These are phyloP conservation scores for Geum urbanum DNA, from an alignment of 306 rosid species.

Conservation along the genomic window DNA sequence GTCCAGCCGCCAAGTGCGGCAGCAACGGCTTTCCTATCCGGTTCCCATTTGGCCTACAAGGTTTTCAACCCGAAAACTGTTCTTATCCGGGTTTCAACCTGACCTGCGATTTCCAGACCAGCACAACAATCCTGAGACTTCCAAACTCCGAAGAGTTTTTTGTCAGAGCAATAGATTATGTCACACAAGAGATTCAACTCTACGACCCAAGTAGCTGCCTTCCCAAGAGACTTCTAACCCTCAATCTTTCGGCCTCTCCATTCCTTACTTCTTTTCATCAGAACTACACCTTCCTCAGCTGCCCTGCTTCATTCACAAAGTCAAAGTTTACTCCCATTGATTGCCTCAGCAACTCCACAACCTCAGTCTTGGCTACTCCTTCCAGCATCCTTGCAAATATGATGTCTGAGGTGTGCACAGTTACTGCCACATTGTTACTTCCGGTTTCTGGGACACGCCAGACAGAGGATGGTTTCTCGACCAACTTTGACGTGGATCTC, in stretches of 20 bases:
- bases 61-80: constrained; percentile 32
- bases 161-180: constrained; percentile 46
- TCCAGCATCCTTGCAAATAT: constrained; percentile 31
- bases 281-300: constrained; percentile 54
- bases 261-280: constrained; percentile 25
- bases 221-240: constrained; percentile 43
- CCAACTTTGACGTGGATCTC: constrained; percentile 39
- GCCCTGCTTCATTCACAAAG: constrained; percentile 37
- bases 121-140: constrained; percentile 35
- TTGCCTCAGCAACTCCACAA: constrained; percentile 63
- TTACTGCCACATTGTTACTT: constrained; percentile 31
- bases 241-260: constrained; percentile 55
- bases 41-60: constrained; percentile 54
- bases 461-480: constrained; percentile 20
- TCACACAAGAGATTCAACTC: constrained; percentile 41
- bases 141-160: constrained; percentile 43
- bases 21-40: constrained; percentile 32
- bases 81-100: constrained; percentile 66
- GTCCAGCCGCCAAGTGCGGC: constrained; percentile 39
- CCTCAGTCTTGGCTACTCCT: constrained; percentile 51
- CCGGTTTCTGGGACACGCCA: constrained; percentile 34
- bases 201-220: constrained; percentile 58
- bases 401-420: constrained; percentile 38
- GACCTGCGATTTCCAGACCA: constrained; percentile 32
- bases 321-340: constrained; percentile 38